Percentiles rank a stretch among this genome's conserved stretches.
Conservation (phyloP, 257 asterid genomes). For the Lycium ferocissimum region DNA sequence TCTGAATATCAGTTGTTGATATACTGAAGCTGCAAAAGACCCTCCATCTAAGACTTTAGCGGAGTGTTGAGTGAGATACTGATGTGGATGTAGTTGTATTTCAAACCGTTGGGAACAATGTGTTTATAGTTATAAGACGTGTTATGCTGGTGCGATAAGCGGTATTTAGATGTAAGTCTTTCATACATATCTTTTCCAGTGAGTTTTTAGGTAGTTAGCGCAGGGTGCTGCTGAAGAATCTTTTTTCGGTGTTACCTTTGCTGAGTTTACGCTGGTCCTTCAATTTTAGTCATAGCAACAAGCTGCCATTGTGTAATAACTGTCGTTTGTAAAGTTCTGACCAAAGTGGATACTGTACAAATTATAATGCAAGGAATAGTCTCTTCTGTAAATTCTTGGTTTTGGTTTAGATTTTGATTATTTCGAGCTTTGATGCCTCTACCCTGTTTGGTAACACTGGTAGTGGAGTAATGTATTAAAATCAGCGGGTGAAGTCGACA, state of each 20-base stretch:
- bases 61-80: background rate
- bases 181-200: background rate
- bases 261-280: background rate
- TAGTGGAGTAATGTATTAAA: background rate
- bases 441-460: background rate
- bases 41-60: background rate
- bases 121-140: background rate
- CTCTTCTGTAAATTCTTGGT: background rate
- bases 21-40: background rate
- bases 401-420: background rate
- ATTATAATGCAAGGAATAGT: background rate
- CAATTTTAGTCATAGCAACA: conserved; percentile 8
- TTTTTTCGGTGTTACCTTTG: background rate
- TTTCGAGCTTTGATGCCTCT: background rate
- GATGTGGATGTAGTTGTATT: background rate
- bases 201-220: background rate
- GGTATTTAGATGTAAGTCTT: background rate
- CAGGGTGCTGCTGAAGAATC: background rate
- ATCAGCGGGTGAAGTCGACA: background rate
- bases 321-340: background rate
- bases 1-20: background rate
- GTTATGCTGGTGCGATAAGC: background rate
- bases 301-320: background rate
- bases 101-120: background rate
- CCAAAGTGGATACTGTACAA: background rate